Evolutionary conservation across 208 protist genomes (phyloP).

Genomic region (Chromosphaera perkinsii): DNA sequence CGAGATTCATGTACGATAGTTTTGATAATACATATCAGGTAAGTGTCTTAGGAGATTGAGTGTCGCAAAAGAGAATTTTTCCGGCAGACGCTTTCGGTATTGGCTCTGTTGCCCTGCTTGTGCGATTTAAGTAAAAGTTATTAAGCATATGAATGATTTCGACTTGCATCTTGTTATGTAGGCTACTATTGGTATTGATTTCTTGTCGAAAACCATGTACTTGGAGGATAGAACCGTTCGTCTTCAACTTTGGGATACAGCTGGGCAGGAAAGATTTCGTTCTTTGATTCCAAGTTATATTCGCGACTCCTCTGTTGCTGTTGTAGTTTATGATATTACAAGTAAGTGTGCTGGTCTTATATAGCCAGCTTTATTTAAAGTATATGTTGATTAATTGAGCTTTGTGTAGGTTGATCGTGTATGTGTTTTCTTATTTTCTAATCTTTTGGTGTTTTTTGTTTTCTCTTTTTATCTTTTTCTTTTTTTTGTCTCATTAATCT

Average conservation of each 20-base stretch:
- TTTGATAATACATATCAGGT: conserved; percentile 79
- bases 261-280: conserved; percentile 47
- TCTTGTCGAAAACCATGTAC: conserved; percentile 93
- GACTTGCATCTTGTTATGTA: no score
- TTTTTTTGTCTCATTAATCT: conserved; percentile 1
- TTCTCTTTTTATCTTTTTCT: conserved; percentile 1
- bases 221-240: conserved; percentile 83
- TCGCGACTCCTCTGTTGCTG: conserved; percentile 87
- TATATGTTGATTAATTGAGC: background rate
- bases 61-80: no score
- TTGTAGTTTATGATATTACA: conserved; percentile 96
- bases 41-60: background rate
- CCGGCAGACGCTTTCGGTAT: background rate
- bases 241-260: conserved; percentile 87
- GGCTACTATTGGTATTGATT: conserved; percentile 97
- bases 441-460: background rate
- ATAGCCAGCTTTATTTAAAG: background rate
- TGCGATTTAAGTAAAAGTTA: no score
- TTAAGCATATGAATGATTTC: no score
- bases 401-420: background rate
- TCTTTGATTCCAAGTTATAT: conserved; percentile 67
- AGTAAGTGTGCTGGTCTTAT: conserved; percentile 45
- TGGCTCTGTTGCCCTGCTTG: no score
- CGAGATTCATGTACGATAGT: conserved; percentile 93
- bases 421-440: background rate